Evolutionary conservation across 75 land plant species (phyloP), one percentile per base, ranked within the genome.

Genomic region (Azolla pinnata): DNA sequence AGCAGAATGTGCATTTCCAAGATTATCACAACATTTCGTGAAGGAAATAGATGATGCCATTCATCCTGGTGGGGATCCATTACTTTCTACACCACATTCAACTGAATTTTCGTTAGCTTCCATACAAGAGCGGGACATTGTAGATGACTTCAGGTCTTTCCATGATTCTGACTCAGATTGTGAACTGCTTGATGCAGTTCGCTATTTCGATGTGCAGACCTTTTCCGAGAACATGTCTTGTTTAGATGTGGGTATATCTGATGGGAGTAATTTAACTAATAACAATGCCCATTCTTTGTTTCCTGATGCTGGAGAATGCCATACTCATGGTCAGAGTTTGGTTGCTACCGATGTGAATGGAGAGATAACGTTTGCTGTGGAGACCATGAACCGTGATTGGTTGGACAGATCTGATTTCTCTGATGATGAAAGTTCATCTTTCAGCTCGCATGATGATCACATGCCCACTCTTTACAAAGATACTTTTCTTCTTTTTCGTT

Each of bases 401-500:
- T n/a, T n/a, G n/a, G 42, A 38, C 12, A 38, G 12, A 18, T 26
- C 26, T 52, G 54, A 52, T 23, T 3, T 27, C 2, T 14, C 29
- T 25, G 54, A 52, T 26, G 29, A 27, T 52, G 29, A 10, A 3
- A 24, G 54, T 27, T 52, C 54, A 25, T 52, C 54, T 25, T 19
- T 26, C 29, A 27, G 54, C 27, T 27, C 27, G 26, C 54, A 24
- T 3, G 54, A 52, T 24, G 29, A 27, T 12, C 10, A 52, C 7
- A 29, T 2, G 14, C 24, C 24, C 9, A 26, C 10, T 23, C 1
- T 55, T 9, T 88, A 85, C 63, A 45, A 61, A 29, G 86, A 92
- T 66, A 65, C 76, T 9, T 66, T 92, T 4, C 55, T 92, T 14
- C 55, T 82, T 38, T 76, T 92, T 73, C 72, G 82, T 63, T 92